Conservation (phyloP, 208 protist genomes). For the Trypanosoma caninum region DNA sequence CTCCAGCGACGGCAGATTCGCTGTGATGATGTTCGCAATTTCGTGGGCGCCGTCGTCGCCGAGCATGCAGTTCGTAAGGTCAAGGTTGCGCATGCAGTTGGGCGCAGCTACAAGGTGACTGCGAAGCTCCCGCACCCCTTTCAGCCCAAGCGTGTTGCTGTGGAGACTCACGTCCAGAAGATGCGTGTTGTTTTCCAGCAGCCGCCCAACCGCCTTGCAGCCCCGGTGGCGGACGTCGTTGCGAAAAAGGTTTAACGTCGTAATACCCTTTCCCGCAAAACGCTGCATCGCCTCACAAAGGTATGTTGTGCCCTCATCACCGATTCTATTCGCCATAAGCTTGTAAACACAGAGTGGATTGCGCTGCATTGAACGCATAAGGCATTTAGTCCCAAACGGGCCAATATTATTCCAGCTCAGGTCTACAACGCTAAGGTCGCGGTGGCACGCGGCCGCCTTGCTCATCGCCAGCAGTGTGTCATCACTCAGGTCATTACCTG, state of each 20-base stretch:
- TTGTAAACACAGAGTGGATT: slow-evolving; percentile 74
- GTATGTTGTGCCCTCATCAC: slow-evolving; percentile 60
- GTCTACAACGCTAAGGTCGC: slow-evolving; percentile 69
- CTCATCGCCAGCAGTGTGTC: slow-evolving; percentile 81
- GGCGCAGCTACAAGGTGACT: slow-evolving; percentile 33
- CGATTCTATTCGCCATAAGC: slow-evolving; percentile 70
- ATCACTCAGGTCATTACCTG: slow-evolving; percentile 68
- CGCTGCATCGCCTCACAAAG: slow-evolving; percentile 67
- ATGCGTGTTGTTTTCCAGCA: slow-evolving; percentile 53
- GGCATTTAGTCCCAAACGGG: slow-evolving; percentile 70
- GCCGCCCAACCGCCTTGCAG: slow-evolving; percentile 54
- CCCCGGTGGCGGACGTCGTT: slow-evolving; percentile 70
- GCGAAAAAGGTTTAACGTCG: slow-evolving; percentile 68
- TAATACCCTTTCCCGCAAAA: slow-evolving; percentile 57
- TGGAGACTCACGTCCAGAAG: slow-evolving; percentile 69
- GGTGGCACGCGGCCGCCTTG: slow-evolving; percentile 83
- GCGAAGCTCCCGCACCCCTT: slow-evolving; percentile 59
- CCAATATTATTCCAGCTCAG: slow-evolving; percentile 83
- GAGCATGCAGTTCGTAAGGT: slow-evolving; percentile 72
- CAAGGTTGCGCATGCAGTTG: slow-evolving; percentile 47
- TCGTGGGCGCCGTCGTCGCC: slow-evolving; percentile 77
- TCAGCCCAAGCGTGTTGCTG: slow-evolving; percentile 75
- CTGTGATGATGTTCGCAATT: slow-evolving; percentile 53
- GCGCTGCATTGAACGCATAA: slow-evolving; percentile 68
- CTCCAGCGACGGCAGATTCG: slow-evolving; percentile 52